A percentile compares a stretch with the other conserved stretches of the same genome.
Evolutionary conservation across 2,329 filamentous ascomycete genomes (phyloP).

Genomic region (Fusarium secorum): DNA sequence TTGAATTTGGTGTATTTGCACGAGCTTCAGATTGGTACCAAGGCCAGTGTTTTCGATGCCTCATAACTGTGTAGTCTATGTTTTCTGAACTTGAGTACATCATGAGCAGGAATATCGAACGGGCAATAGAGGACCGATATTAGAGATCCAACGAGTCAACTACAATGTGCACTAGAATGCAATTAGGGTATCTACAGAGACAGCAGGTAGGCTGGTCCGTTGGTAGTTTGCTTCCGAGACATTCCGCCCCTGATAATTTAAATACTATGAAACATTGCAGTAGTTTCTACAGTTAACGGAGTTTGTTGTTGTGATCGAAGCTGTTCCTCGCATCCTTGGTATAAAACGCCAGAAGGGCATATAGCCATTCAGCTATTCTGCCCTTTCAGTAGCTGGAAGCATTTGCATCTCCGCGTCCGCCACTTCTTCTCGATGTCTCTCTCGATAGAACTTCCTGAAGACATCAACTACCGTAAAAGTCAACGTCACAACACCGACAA

Average conservation of each 20-base stretch:
- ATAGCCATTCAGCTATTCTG: not conserved
- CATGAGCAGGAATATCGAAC: not conserved
- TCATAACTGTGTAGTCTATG: not conserved
- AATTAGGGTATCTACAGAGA: not conserved
- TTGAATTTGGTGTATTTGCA: not conserved
- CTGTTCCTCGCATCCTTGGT: not conserved
- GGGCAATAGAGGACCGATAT: no score
- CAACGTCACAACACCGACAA: constrained; percentile 4
- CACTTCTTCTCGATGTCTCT: not conserved
- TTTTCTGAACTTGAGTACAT: not conserved
- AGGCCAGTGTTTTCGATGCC: not conserved
- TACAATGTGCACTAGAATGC: no score
- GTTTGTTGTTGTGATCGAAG: not conserved
- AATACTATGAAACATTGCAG: not conserved
- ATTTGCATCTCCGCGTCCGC: not conserved
- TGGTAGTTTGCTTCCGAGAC: not conserved
- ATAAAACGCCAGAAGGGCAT: not conserved
- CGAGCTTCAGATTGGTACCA: no score
- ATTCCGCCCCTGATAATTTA: no score
- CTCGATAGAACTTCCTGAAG: not conserved
- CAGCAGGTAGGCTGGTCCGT: not conserved
- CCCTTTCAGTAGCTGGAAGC: not conserved
- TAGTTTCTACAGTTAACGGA: not conserved
- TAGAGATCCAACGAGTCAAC: not conserved
- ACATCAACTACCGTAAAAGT: not conserved